A percentile compares a stretch with the other conserved stretches of the same genome.
phyloP scores from a whole-genome alignment of 2,329 filamentous ascomycete species.

The Colletotrichum noveboracense region DNA sequence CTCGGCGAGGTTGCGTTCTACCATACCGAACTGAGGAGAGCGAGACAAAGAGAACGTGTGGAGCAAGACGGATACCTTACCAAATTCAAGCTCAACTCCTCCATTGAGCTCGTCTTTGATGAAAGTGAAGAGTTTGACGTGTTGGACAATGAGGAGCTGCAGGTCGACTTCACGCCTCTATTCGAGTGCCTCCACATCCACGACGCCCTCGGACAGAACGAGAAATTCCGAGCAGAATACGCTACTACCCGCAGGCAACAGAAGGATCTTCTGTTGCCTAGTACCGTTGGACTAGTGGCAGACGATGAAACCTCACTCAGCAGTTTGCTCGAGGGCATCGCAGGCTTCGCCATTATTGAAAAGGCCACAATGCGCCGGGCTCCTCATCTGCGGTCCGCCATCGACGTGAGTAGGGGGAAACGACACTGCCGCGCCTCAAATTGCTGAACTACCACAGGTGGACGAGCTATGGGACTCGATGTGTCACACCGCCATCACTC shows the following conservation, averaged over 20 bases:
- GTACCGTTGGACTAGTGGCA: slow-evolving; percentile 75
- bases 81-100: slow-evolving; percentile 92
- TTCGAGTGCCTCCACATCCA: slow-evolving; percentile 98
- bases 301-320: slow-evolving; percentile 89
- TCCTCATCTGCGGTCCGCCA: slow-evolving; percentile 79
- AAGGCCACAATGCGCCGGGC: slow-evolving; percentile 89
- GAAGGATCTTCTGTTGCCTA: slow-evolving; percentile 87
- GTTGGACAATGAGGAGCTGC: slow-evolving; percentile 91
- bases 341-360: slow-evolving; percentile 96
- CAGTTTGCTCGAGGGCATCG: slow-evolving; percentile 89
- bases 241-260: slow-evolving; percentile 88
- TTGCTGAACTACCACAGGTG: slow-evolving; percentile 58
- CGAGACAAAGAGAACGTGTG: slow-evolving; percentile 81
- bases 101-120: slow-evolving; percentile 93
- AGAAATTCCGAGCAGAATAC: slow-evolving; percentile 90
- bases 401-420: slow-evolving; percentile 68
- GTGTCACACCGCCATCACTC: slow-evolving; percentile 83
- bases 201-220: slow-evolving; percentile 88
- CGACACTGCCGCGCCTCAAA: background rate
- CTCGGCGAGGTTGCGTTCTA: slow-evolving; percentile 96
- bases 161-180: slow-evolving; percentile 92
- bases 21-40: slow-evolving; percentile 86
- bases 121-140: slow-evolving; percentile 96
- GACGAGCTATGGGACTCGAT: slow-evolving; percentile 99
- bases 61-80: slow-evolving; percentile 77